Evolutionary conservation across 2,329 filamentous ascomycete genomes (phyloP).

Genomic region (Dothideomycetes sp.): DNA sequence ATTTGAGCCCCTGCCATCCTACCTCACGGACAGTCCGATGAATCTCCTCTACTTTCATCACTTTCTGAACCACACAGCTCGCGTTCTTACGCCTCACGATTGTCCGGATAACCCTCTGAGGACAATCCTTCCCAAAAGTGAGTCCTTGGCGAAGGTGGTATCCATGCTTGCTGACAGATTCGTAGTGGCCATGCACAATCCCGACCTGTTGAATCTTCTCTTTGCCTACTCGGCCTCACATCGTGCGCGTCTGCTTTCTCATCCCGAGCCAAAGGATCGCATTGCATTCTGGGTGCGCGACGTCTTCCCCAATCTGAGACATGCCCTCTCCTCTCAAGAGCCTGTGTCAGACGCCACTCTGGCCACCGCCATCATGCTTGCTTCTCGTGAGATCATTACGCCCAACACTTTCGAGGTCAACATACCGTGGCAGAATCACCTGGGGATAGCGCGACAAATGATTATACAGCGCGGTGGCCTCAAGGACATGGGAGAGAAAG

Average conservation of each 20-base stretch:
- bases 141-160: constrained; percentile 17
- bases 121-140: constrained; percentile 50
- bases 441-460: constrained; percentile 64
- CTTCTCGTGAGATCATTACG: constrained; percentile 73
- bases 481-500: constrained; percentile 30
- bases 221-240: constrained; percentile 80
- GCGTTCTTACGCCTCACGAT: constrained; percentile 51
- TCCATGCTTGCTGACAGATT: constrained; percentile 17
- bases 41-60: constrained; percentile 67
- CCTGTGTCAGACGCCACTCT: constrained; percentile 63
- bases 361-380: constrained; percentile 74
- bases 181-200: constrained; percentile 55
- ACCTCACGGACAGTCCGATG: constrained; percentile 62
- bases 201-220: constrained; percentile 64
- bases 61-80: constrained; percentile 71
- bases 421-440: constrained; percentile 70
- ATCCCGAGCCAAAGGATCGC: constrained; percentile 62
- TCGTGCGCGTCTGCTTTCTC: constrained; percentile 60
- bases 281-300: constrained; percentile 73
- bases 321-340: constrained; percentile 38
- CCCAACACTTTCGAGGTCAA: constrained; percentile 71
- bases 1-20: constrained; percentile 43
- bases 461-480: constrained; percentile 53
- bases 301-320: constrained; percentile 62
- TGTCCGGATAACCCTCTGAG: constrained; percentile 51